Evolutionary conservation across 371 early-diverging fungal genomes (phyloP), one percentile per base, ranked within the genome.

Genomic region (Rhizopus stolonifer): DNA sequence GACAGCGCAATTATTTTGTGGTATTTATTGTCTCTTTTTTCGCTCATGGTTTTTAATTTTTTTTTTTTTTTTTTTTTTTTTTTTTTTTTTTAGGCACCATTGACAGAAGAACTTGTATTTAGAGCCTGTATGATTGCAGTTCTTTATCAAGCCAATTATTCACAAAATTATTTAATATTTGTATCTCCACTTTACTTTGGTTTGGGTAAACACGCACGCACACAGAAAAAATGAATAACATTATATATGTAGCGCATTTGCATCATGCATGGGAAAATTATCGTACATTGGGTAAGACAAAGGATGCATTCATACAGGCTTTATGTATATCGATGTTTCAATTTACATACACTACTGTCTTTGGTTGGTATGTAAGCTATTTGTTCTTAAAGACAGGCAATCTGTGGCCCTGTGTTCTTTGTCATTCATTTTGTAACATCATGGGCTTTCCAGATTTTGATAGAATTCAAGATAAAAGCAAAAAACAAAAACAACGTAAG

Each of bases 61-160:
- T n/a, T n/a, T n/a, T n/a, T n/a, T n/a, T n/a, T n/a, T 36, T n/a
- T 38, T 5, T 13, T 24, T 26, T 23, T 38, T 17, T 39, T 7
- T 19, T 25, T 8, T 19, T 18, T 23, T 29, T 25, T 4, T 9
- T 54, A 87, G 84, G 87, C 79, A 7, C 89, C 89, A 14, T 38
- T 79, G 11, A 75, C 82, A 9, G 89, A 88, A 64, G 89, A 89
- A 55, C 63, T 81, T 54, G 81, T 85, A 9, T 89, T 89, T 62
- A 69, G 89, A 49, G 68, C 76, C 17, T 84, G 81, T 56, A 81
- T 86, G 69, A 65, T 85, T 22, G 68, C 81, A 13, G 51, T 82
- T 2, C 49, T 80, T 7, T 52, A 67, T 43, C 67, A 66, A 23
- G 76, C 82, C 17, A 66, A 69, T 10, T 66, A 66, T 56, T 64